Evolutionary conservation across 2,329 filamentous ascomycete species (phyloP).

Genomic region (Fusarium sp.): DNA sequence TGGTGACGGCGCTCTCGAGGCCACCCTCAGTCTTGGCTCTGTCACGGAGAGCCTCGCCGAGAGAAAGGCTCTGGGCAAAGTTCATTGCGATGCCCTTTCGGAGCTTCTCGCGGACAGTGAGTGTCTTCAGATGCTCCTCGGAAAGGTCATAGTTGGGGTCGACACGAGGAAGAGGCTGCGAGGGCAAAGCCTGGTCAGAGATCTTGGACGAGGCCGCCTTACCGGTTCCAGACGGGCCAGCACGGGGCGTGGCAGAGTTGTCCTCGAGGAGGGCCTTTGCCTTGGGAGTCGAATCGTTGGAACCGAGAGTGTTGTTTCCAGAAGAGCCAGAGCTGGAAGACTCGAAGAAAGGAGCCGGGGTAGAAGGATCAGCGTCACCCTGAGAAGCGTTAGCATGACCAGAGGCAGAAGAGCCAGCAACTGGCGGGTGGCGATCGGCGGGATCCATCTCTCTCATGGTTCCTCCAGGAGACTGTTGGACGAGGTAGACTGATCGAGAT

Average conservation of each 20-base stretch:
- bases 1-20: neutral
- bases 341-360: neutral
- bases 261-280: neutral
- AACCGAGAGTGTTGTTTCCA: neutral
- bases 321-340: neutral
- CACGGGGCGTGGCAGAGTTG: neutral
- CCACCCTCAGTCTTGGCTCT: neutral
- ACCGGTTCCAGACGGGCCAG: neutral
- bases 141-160: conserved; percentile 16
- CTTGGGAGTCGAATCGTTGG: neutral
- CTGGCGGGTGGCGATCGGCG: neutral
- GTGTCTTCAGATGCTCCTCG: conserved; percentile 16
- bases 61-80: conserved; percentile 17
- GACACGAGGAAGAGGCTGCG: neutral
- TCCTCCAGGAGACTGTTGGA: conserved; percentile 28
- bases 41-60: neutral
- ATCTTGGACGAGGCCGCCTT: neutral
- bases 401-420: neutral
- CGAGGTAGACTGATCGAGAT: conserved; percentile 7
- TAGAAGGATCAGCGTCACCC: neutral
- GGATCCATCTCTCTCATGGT: conserved; percentile 23
- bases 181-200: neutral
- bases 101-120: conserved; percentile 31
- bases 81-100: conserved; percentile 31
- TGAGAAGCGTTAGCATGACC: neutral